A percentile compares a stretch with the other conserved stretches of the same genome.
phyloP scores from a whole-genome alignment of 371 early-diverging fungal species.

The Mucor velutinosus region DNA sequence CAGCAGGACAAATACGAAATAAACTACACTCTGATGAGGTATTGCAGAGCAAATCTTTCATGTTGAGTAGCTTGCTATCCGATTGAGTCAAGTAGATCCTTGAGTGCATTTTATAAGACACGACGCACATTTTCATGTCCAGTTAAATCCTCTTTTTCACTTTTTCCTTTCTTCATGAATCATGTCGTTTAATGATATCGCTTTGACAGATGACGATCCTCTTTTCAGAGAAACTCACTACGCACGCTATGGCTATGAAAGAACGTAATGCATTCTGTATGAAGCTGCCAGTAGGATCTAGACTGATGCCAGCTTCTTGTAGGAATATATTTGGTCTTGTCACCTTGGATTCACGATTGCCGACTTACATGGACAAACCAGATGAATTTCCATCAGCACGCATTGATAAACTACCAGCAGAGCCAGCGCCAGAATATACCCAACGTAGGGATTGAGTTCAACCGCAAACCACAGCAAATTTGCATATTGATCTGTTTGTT shows the following conservation, averaged over 20 bases:
- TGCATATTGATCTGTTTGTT: background rate
- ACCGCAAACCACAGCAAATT: background rate
- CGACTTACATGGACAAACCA: constrained; percentile 41
- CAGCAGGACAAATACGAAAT: background rate
- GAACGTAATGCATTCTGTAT: constrained; percentile 39
- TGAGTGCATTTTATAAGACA: background rate
- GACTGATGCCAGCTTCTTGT: background rate
- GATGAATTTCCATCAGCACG: constrained; percentile 52
- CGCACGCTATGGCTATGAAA: constrained; percentile 48
- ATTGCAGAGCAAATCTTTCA: background rate
- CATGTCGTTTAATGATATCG: constrained; percentile 20
- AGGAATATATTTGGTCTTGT: constrained; percentile 54
- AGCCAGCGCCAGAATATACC: constrained; percentile 20
- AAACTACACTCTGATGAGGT: background rate
- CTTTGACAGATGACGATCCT: constrained; percentile 28
- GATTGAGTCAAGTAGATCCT: background rate
- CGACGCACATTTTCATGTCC: background rate
- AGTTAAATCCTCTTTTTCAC: background rate
- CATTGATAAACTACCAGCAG: constrained; percentile 28
- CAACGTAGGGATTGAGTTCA: constrained; percentile 12
- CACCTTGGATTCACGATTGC: constrained; percentile 34
- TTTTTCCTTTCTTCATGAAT: background rate
- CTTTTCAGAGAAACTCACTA: constrained; percentile 52
- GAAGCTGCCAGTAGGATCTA: background rate
- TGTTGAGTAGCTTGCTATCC: background rate